A percentile compares a stretch with the other conserved stretches of the same genome.
Evolutionary conservation across 495 filamentous ascomycete genomes (phyloP).

Genomic region (Tuber microsphaerosporum): DNA sequence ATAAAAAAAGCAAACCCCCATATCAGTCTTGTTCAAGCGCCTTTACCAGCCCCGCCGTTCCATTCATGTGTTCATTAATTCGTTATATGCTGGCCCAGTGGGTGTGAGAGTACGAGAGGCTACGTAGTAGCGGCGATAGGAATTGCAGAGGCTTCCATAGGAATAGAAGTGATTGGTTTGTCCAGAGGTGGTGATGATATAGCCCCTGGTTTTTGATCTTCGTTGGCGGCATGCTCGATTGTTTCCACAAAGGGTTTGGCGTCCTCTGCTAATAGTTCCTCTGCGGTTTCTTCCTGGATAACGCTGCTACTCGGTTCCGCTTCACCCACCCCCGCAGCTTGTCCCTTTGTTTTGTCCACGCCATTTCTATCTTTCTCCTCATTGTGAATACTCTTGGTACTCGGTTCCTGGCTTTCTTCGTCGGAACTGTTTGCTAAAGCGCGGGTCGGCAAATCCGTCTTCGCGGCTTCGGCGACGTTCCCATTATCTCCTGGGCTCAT

Average conservation of each 20-base stretch:
- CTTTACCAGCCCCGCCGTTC: not conserved
- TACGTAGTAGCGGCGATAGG: slow-evolving; percentile 14
- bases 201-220: slow-evolving; percentile 11
- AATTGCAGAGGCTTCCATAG: slow-evolving; percentile 7
- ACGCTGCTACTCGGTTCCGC: not conserved
- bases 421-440: not conserved
- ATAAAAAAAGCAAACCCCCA: not conserved
- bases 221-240: slow-evolving; percentile 8
- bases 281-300: slow-evolving; percentile 6
- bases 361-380: not conserved
- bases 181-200: slow-evolving; percentile 5
- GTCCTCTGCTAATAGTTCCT: slow-evolving; percentile 3
- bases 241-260: slow-evolving; percentile 7
- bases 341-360: not conserved
- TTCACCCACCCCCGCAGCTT: not conserved
- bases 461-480: slow-evolving; percentile 7
- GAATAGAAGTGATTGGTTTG: slow-evolving; percentile 3
- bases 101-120: slow-evolving; percentile 9
- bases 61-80: not conserved
- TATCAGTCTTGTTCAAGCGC: not conserved
- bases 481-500: slow-evolving; percentile 21
- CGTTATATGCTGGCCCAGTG: not conserved
- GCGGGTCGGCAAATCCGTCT: not conserved
- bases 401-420: not conserved
- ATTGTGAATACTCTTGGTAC: not conserved